A percentile compares a stretch with the other conserved stretches of the same genome.
phyloP scores from a whole-genome alignment of 306 rosid species.

The Quillaja saponaria region DNA sequence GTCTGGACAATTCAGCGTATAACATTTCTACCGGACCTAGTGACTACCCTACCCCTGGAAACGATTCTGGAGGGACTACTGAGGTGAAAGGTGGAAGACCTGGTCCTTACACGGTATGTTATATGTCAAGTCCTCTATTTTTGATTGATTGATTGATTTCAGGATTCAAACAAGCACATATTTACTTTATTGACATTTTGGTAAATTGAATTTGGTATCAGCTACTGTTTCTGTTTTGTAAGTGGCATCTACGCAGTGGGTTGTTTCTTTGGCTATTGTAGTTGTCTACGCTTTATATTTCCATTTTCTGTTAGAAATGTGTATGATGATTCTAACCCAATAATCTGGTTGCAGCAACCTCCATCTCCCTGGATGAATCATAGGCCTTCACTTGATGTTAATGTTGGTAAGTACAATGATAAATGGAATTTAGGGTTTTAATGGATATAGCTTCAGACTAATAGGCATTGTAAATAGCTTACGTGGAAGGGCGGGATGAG shows the following conservation, averaged over 20 bases:
- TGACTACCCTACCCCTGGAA: conserved; percentile 77
- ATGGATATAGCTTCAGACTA: too few species aligned
- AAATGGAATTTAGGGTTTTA: conserved; percentile 8
- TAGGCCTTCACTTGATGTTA: conserved; percentile 93
- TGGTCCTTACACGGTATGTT: conserved; percentile 67
- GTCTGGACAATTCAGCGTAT: conserved; percentile 59
- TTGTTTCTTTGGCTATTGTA: conserved; percentile 8
- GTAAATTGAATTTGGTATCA: background rate
- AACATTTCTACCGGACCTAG: conserved; percentile 86
- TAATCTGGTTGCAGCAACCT: conserved; percentile 68
- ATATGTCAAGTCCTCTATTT: too few species aligned
- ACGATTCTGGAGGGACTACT: conserved; percentile 61
- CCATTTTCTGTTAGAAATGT: background rate
- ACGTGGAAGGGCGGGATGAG: conserved; percentile 97
- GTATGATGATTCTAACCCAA: conserved; percentile 22
- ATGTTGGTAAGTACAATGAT: conserved; percentile 71
- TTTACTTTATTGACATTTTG: too few species aligned
- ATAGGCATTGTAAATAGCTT: conserved; percentile 47
- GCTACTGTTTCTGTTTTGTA: conserved; percentile 19
- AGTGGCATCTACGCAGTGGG: conserved; percentile 2
- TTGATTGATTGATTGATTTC: conserved; percentile 1
- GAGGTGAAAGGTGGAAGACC: conserved; percentile 79
- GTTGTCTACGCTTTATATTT: conserved; percentile 8
- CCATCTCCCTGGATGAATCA: conserved; percentile 92
- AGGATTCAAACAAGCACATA: too few species aligned